Evolutionary conservation across 768 basidiomycete genomes (phyloP).

Genomic region (Tephrocybe sp.): DNA sequence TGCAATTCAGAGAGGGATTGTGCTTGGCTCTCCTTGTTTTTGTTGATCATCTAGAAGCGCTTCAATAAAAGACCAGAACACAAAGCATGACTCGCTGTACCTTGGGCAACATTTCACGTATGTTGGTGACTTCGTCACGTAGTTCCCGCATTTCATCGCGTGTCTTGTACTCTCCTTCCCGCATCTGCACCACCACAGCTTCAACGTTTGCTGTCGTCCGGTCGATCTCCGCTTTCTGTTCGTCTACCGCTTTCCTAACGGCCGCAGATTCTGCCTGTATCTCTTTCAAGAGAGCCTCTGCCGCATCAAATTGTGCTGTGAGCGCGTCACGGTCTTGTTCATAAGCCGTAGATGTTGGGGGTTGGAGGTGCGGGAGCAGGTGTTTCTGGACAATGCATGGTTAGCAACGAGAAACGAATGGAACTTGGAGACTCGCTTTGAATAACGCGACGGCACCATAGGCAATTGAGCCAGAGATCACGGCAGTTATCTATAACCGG

Average conservation of each 20-base stretch:
- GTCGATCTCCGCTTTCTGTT: conserved; percentile 73
- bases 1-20: conserved; percentile 86
- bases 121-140: conserved; percentile 85
- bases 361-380: conserved; percentile 85
- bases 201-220: conserved; percentile 73
- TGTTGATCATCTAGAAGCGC: conserved; percentile 81
- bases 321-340: conserved; percentile 85
- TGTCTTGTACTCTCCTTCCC: conserved; percentile 73
- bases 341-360: conserved; percentile 86
- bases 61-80: conserved; percentile 2
- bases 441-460: conserved; percentile 83
- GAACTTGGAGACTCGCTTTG: conserved; percentile 44
- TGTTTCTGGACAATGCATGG: conserved; percentile 67
- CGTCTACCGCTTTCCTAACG: conserved; percentile 70
- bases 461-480: conserved; percentile 82
- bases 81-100: conserved; percentile 39
- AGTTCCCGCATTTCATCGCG: conserved; percentile 91
- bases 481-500: conserved; percentile 76
- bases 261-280: conserved; percentile 78
- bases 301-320: conserved; percentile 86
- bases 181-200: conserved; percentile 69
- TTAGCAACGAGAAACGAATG: neutral
- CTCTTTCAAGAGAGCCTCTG: conserved; percentile 76
- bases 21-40: conserved; percentile 83
- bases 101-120: conserved; percentile 92